Percentiles rank a stretch among this genome's conserved stretches.
These are phyloP conservation scores for Gracilaria caudata DNA, from an alignment of 23 red algal species.

Conservation along the genomic window DNA sequence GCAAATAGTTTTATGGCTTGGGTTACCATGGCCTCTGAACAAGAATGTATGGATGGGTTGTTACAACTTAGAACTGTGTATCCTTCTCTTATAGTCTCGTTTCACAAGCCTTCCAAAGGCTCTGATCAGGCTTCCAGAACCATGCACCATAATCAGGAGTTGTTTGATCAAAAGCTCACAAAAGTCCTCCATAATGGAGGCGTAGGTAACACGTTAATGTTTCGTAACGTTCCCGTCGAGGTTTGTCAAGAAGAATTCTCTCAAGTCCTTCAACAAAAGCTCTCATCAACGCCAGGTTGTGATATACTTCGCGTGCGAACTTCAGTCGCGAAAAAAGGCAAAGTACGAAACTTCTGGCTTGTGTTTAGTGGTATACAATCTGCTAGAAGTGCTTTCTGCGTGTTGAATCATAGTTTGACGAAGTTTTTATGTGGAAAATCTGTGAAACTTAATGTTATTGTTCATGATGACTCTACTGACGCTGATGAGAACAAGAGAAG, in stretches of 20 bases:
- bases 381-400: not conserved
- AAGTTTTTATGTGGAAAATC: conserved; percentile 21
- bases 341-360: conserved; percentile 26
- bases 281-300: not conserved
- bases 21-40: conserved; percentile 17
- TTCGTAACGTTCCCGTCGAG: conserved; percentile 23
- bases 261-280: not conserved
- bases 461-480: conserved; percentile 55
- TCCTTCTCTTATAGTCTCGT: conserved; percentile 11
- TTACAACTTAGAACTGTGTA: not conserved
- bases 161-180: conserved; percentile 21
- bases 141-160: not conserved
- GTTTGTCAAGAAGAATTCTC: conserved; percentile 22
- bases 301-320: conserved; percentile 20
- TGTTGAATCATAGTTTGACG: not conserved
- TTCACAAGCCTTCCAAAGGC: conserved; percentile 1
- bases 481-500: conserved; percentile 11
- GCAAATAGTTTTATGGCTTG: conserved; percentile 4
- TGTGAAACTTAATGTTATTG: not conserved
- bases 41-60: conserved; percentile 23
- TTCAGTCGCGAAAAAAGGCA: not conserved
- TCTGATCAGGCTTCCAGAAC: too few relatives aligned
- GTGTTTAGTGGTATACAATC: not conserved
- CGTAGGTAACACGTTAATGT: conserved; percentile 43
- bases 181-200: not conserved